Evolutionary conservation across 2,329 filamentous ascomycete genomes (phyloP).

Genomic region (Colletotrichum liriopes): DNA sequence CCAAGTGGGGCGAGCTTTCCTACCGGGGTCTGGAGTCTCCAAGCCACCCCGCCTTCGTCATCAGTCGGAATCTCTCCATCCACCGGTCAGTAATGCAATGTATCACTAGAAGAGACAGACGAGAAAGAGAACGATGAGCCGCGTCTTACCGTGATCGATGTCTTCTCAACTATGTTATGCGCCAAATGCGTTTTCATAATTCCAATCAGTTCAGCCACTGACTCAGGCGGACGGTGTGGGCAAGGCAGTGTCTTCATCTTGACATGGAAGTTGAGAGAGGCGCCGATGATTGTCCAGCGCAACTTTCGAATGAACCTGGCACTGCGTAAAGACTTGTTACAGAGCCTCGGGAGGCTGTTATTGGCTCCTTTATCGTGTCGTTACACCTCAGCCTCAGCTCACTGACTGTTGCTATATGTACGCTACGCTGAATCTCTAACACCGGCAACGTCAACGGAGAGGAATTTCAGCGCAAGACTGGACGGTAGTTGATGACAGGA

Average conservation of each 20-base stretch:
- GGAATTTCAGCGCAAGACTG: neutral
- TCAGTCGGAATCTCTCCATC: neutral
- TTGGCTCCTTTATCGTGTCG: neutral
- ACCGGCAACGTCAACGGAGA: slow-evolving; percentile 4
- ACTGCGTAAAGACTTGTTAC: neutral
- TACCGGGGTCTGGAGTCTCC: slow-evolving; percentile 18
- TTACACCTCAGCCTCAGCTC: neutral
- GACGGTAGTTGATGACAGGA: neutral
- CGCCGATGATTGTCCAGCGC: neutral
- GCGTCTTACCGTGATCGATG: neutral
- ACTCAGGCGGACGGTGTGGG: neutral
- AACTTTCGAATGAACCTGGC: neutral
- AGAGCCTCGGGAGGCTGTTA: no score
- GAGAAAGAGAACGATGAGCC: neutral
- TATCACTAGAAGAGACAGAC: neutral
- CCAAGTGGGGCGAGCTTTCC: slow-evolving; percentile 2
- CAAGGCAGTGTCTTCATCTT: neutral
- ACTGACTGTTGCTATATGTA: slow-evolving; percentile 6
- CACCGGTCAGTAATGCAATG: neutral
- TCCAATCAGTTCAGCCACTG: neutral
- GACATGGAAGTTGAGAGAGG: neutral
- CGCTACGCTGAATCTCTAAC: slow-evolving; percentile 15
- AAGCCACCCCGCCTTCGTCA: slow-evolving; percentile 40
- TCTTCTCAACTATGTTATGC: neutral
- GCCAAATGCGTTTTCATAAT: neutral